Base-by-base conservation (phyloP, 2,329 filamentous ascomycete species). In the Hawksworthiomyces lignivorus region DNA sequence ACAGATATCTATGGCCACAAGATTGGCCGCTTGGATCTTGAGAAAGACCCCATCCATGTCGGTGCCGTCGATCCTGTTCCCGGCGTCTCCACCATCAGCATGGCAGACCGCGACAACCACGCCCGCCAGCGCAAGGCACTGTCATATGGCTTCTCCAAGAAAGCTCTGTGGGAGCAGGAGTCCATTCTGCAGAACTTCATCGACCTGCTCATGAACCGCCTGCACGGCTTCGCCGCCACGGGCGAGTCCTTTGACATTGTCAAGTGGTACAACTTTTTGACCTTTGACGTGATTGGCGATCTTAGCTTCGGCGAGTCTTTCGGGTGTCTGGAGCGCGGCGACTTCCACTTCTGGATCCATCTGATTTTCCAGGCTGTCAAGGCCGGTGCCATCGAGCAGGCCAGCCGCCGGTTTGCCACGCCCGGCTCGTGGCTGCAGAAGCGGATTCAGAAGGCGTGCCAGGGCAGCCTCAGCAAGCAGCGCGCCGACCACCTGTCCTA, bases 191-290 rank as follows among this genome's bases (percentile, higher is more conserved):
- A 50, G 17, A 47, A 46, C 6, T 64, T 66, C 45, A 54, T 65
- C 4, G 54, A 64, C 42, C 48, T 62, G 35, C 44, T 66, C 30
- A 51, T 63, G 19, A 36, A 49, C 41, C 46, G 54, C 35, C 36
- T 63, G 37, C 50, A 32, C 12, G 47, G 41, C 21, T 32, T 39
- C 6, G 47, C 26, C 8, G 27, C 18, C 27, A 31, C 12, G 38
- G 19, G 41, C 51, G 8, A 34, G 31, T 7, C 52, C 0, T 70
- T 74, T 43, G 70, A 73, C 50, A 60, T 72, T 38, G 68, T 73
- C n/a, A 53, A 49, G 31, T 50, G 53, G 18, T 56, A 37, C 44
- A 53, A 47, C 33, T 54, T 26, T 41, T 41, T 39, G 14, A 54
- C 52, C 1, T 55, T 56, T 35, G 54, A 56, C 22, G 41, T 54